A percentile compares a stretch with the other conserved stretches of the same genome.
phyloP scores from a whole-genome alignment of 2,329 filamentous ascomycete genomes.

The Cordyceps militaris region DNA sequence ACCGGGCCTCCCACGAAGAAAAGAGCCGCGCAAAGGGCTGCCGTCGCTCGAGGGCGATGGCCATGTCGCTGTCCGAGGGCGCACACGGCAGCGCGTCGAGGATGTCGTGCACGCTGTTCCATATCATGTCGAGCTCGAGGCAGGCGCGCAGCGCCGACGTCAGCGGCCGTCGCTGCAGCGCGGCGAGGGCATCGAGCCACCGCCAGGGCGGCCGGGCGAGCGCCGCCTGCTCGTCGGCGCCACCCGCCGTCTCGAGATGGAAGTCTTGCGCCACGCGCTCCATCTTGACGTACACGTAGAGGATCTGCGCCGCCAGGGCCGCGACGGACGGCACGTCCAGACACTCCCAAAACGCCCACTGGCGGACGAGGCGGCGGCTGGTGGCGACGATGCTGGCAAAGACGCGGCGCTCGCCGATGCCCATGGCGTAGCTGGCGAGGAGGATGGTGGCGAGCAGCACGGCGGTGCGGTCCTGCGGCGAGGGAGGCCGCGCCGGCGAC shows the following conservation, averaged over 20 bases:
- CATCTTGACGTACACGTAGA: background rate
- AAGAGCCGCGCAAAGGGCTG: background rate
- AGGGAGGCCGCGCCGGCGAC: background rate
- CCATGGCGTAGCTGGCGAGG: background rate
- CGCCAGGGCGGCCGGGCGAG: background rate
- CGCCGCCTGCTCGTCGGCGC: background rate
- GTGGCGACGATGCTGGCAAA: background rate
- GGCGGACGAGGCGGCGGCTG: background rate
- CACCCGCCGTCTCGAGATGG: background rate
- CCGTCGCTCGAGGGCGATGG: background rate
- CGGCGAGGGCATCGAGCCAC: background rate
- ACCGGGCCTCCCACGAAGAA: background rate
- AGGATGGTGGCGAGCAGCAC: background rate
- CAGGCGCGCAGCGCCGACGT: background rate
- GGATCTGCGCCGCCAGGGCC: background rate
- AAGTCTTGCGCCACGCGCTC: background rate
- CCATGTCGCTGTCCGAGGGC: background rate
- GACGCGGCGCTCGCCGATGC: background rate
- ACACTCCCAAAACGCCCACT: constrained; percentile 2
- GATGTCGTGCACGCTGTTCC: constrained; percentile 1
- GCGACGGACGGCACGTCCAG: background rate
- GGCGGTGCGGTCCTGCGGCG: background rate
- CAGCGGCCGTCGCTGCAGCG: background rate
- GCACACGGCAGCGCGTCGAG: background rate
- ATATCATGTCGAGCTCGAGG: background rate